Evolutionary conservation across 139 green algal species (phyloP).

Genomic region (Pleodorina starrii): DNA sequence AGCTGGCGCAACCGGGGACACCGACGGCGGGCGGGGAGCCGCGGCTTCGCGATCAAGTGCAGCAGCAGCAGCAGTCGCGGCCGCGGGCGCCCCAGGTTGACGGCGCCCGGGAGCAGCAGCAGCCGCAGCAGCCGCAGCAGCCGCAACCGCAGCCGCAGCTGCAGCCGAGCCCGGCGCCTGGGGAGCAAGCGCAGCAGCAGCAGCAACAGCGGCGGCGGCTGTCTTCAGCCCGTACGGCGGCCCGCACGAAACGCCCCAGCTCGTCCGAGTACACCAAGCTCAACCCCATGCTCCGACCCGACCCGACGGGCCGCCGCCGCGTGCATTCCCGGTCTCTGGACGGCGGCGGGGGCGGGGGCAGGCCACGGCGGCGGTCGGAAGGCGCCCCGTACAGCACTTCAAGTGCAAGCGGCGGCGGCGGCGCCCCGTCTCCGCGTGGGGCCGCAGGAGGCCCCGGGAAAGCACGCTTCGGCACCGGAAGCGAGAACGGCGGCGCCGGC

Average conservation of each 20-base stretch:
- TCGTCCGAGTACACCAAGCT: not conserved
- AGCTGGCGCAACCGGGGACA: not conserved
- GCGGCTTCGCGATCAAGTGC: not conserved
- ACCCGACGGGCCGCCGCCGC: no score
- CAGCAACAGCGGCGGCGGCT: not conserved
- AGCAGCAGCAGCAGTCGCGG: no score
- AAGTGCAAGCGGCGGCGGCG: no score
- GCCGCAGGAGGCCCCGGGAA: no score
- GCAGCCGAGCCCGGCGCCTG: not conserved
- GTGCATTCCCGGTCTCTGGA: conserved; percentile 6
- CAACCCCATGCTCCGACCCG: no score
- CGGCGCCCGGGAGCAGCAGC: not conserved
- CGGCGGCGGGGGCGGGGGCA: not conserved
- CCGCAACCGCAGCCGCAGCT: not conserved
- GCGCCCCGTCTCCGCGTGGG: no score
- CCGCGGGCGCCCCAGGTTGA: no score
- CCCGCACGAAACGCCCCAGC: no score
- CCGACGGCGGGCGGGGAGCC: not conserved
- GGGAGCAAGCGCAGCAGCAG: not conserved
- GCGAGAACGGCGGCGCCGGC: no score
- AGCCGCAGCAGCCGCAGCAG: not conserved
- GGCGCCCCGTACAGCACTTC: no score
- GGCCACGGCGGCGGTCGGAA: no score
- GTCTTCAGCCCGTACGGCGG: not conserved
- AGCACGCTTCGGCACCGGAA: no score